Percentiles rank a stretch among this genome's conserved stretches.
These are phyloP conservation scores for Phlebopus sp. DNA, from an alignment of 1,284 basidiomycete genomes.

Conservation along the genomic window DNA sequence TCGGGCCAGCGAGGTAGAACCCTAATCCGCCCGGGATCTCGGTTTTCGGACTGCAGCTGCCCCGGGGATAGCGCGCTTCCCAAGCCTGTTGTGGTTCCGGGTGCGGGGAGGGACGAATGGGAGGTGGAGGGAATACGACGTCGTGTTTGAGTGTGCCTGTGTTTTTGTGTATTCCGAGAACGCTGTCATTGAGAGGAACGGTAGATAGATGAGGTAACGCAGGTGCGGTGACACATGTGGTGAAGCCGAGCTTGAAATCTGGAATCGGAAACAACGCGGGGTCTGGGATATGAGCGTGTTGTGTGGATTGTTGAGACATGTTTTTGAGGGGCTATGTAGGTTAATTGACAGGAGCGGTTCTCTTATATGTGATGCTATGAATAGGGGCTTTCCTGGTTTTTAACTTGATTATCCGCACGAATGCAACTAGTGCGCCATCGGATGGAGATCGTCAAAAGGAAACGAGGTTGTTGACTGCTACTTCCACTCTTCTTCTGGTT, in stretches of 20 bases:
- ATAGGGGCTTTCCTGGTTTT: too few relatives aligned
- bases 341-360: too few relatives aligned
- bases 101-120: conserved; percentile 8
- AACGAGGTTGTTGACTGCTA: too few relatives aligned
- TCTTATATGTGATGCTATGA: too few relatives aligned
- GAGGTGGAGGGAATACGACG: conserved; percentile 35
- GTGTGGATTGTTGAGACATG: not conserved
- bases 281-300: not conserved
- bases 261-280: conserved; percentile 26
- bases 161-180: conserved; percentile 49
- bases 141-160: conserved; percentile 39
- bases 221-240: conserved; percentile 21
- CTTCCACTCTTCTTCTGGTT: too few relatives aligned
- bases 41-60: conserved; percentile 56
- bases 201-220: conserved; percentile 4
- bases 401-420: too few relatives aligned
- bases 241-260: conserved; percentile 31
- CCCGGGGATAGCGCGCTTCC: conserved; percentile 59
- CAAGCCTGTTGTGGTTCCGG: conserved; percentile 41
- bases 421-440: too few relatives aligned
- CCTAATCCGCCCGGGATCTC: conserved; percentile 55
- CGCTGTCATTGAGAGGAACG: conserved; percentile 34
- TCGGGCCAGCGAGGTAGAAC: conserved; percentile 55
- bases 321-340: too few relatives aligned
- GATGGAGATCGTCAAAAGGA: too few relatives aligned